Evolutionary conservation across 208 protist genomes (phyloP), one percentile per base, ranked within the genome.

Genomic region (Trypanosoma vivax): DNA sequence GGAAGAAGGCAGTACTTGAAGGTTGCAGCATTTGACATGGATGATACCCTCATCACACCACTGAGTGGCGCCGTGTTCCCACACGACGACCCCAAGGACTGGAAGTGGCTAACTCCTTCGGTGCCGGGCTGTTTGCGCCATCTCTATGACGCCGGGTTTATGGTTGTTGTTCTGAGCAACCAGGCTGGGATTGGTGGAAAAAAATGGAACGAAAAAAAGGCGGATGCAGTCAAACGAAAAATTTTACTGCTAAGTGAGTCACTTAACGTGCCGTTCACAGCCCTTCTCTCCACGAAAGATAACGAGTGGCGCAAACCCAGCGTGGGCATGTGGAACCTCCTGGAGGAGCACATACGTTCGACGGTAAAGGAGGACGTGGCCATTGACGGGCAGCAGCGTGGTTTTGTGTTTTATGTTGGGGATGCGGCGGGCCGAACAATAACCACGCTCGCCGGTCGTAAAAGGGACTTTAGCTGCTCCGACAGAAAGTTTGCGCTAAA

Each of bases 151-250:
- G 45, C 65, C 24, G 87, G 88, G 2, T 92, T 87, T 39, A 59
- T 92, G 31, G 33, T 97, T 2, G 81, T 93, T 2, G 68, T 98
- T 14, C 79, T 97, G 54, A 96, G 87, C 25, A 98, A 97, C 48
- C 94, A 98, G 71, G 60, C 66, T 41, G 90, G 87, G 24, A 90
- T 97, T 29, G 61, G 48, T 16, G 77, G 63, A 19, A 79, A 76
- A 41, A 48, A 48, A 11, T 83, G 74, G 75, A 79, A 86, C 47
- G 51, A 48, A 5, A 65, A 64, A 30, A 87, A 86, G 41, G 79
- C 80, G 7, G 64, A 71, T 1, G 67, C 69, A 5, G 43, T 90
- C 5, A 50, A 70, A 43, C 48, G 50, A 19, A 90, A 88, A 47
- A 64, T 85, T 18, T 50, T 82, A 2, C 54, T 48, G 28, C 23